phyloP scores from a whole-genome alignment of 2,329 filamentous ascomycete species.

The Pseudogymnoascus verrucosus region DNA sequence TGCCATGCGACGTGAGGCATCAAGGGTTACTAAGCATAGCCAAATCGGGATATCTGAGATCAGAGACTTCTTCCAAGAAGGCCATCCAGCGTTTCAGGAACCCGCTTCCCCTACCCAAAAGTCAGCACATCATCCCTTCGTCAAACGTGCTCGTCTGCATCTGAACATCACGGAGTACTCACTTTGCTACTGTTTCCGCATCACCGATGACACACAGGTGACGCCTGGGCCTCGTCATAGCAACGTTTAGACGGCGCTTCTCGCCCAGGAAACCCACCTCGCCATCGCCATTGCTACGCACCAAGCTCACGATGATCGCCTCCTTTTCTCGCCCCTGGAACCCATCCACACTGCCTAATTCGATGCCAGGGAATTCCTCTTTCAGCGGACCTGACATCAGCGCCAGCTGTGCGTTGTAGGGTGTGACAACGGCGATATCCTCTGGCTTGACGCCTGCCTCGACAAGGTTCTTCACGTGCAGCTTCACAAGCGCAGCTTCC shows the following conservation, averaged over 20 bases:
- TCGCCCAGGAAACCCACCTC: conserved; percentile 93
- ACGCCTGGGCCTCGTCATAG: conserved; percentile 90
- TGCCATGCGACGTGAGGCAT: not conserved
- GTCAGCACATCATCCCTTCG: conserved; percentile 17
- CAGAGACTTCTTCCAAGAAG: conserved; percentile 80
- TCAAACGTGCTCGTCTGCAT: not conserved
- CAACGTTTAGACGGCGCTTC: conserved; percentile 86
- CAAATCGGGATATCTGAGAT: conserved; percentile 78
- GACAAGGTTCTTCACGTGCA: conserved; percentile 71
- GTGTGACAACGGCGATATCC: conserved; percentile 89
- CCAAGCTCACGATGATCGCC: conserved; percentile 85
- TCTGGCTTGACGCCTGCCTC: conserved; percentile 69
- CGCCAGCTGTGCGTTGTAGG: conserved; percentile 86
- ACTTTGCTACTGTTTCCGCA: conserved; percentile 85
- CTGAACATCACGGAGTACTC: conserved; percentile 35
- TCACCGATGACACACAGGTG: conserved; percentile 89
- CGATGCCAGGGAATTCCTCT: conserved; percentile 72
- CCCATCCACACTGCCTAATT: conserved; percentile 93
- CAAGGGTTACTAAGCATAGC: conserved; percentile 21
- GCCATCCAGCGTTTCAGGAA: conserved; percentile 90
- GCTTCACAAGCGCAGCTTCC: conserved; percentile 72
- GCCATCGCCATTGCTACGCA: conserved; percentile 76
- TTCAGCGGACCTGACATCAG: conserved; percentile 69
- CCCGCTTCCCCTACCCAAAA: conserved; percentile 58
- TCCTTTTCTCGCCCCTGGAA: conserved; percentile 98